phyloP scores from a whole-genome alignment of 2,329 filamentous ascomycete genomes.

The Talaromyces sp. region DNA sequence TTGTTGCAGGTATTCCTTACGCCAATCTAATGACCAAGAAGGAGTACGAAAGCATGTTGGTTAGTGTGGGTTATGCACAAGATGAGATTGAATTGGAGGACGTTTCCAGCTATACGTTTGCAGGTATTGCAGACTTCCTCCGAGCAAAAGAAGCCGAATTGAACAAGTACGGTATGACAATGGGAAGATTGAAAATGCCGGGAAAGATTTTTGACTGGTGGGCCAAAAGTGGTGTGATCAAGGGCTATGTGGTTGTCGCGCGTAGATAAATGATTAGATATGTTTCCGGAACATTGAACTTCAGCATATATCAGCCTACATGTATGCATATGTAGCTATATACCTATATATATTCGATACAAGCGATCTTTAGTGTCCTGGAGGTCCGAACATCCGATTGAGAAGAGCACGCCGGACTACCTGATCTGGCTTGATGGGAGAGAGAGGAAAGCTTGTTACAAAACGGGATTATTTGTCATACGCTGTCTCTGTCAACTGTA shows the following conservation, averaged over 20 bases:
- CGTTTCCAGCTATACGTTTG: slow-evolving; percentile 55
- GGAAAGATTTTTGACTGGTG: slow-evolving; percentile 44
- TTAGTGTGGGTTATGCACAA: slow-evolving; percentile 49
- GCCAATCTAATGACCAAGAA: slow-evolving; percentile 50
- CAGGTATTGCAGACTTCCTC: slow-evolving; percentile 50
- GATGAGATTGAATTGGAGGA: slow-evolving; percentile 49
- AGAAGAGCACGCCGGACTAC: too few relatives aligned
- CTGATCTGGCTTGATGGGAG: too few relatives aligned
- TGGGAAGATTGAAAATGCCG: slow-evolving; percentile 39
- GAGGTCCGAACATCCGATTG: too few relatives aligned
- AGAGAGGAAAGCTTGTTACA: too few relatives aligned
- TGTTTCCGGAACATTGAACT: too few relatives aligned
- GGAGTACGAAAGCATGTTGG: slow-evolving; percentile 49
- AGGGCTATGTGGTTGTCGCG: slow-evolving; percentile 44
- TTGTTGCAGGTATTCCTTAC: slow-evolving; percentile 51
- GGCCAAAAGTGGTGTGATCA: slow-evolving; percentile 39
- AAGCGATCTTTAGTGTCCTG: too few relatives aligned
- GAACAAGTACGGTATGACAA: slow-evolving; percentile 35
- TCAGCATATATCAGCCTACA: too few relatives aligned
- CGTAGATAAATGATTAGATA: neutral
- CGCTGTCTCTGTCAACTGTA: too few relatives aligned
- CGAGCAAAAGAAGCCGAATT: slow-evolving; percentile 37
- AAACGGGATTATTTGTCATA: too few relatives aligned
- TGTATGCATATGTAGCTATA: too few relatives aligned
- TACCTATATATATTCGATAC: too few relatives aligned